phyloP scores from a whole-genome alignment of 352 stramenopile genomes.

The Plasmopara viticola region DNA sequence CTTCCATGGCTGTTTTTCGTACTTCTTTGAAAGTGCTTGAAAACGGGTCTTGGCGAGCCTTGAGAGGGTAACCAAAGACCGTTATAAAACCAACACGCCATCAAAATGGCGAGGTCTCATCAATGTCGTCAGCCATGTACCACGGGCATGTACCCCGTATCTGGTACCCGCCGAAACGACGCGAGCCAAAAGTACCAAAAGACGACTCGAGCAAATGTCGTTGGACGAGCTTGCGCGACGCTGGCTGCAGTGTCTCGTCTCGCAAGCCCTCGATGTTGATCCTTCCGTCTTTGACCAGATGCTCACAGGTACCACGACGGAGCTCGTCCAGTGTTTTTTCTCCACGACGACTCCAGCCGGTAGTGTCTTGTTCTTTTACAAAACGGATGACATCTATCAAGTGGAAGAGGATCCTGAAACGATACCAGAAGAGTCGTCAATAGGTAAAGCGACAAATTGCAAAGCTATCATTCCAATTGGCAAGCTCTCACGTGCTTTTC shows the following conservation, averaged over 20 bases:
- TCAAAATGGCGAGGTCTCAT: conserved; percentile 6
- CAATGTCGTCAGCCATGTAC: conserved; percentile 13
- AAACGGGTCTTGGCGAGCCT: no score
- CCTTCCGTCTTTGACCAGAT: conserved; percentile 48
- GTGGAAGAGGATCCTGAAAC: conserved; percentile 81
- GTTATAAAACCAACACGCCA: conserved; percentile 20
- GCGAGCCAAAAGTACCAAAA: background rate
- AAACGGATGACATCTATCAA: conserved; percentile 55
- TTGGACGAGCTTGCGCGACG: conserved; percentile 46
- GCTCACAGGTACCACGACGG: conserved; percentile 27
- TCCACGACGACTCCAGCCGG: conserved; percentile 43
- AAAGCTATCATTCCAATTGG: no score
- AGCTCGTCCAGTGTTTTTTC: conserved; percentile 58
- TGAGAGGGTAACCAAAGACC: background rate
- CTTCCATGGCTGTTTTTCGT: background rate
- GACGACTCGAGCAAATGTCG: conserved; percentile 7
- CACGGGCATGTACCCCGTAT: background rate
- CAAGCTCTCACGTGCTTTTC: no score
- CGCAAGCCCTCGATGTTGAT: conserved; percentile 52
- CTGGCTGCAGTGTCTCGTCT: conserved; percentile 66
- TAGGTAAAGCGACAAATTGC: conserved; percentile 8
- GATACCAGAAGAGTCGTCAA: conserved; percentile 31
- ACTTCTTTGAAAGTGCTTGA: background rate
- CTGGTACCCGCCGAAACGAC: conserved; percentile 19
- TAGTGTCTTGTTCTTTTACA: conserved; percentile 74